Percentiles rank a stretch among this genome's conserved stretches.
Evolutionary conservation across 306 rosid genomes (phyloP).

Genomic region (Fragaria vesca): DNA sequence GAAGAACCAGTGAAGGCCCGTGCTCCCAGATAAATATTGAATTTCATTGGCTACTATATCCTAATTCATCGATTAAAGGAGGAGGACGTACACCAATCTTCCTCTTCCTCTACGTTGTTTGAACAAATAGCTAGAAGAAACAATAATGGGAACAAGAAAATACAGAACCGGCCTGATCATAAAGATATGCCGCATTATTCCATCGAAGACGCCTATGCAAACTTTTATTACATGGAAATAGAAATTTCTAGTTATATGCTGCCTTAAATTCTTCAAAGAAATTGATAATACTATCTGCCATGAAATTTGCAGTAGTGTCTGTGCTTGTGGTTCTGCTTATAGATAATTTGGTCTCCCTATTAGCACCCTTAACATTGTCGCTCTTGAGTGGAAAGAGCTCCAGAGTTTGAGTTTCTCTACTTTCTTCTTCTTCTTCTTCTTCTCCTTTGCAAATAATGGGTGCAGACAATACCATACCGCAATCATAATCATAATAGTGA

Average conservation of each 20-base stretch:
- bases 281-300: slow-evolving; percentile 39
- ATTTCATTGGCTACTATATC: too few relatives aligned
- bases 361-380: slow-evolving; percentile 22
- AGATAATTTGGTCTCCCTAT: slow-evolving; percentile 17
- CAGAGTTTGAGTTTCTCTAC: slow-evolving; percentile 38
- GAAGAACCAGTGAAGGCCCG: too few relatives aligned
- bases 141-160: background rate
- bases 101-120: background rate
- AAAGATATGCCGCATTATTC: background rate
- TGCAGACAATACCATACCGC: background rate
- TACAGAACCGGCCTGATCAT: background rate
- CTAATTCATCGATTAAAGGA: background rate
- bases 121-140: background rate
- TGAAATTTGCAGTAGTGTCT: slow-evolving; percentile 19
- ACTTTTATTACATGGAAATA: background rate
- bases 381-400: slow-evolving; percentile 58
- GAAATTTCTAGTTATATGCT: background rate
- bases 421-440: background rate
- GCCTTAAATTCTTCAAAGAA: slow-evolving; percentile 39
- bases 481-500: slow-evolving; percentile 1
- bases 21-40: too few relatives aligned
- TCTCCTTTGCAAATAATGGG: background rate
- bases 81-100: background rate
- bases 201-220: background rate
- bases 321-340: slow-evolving; percentile 18